A percentile compares a stretch with the other conserved stretches of the same genome.
phyloP scores from a whole-genome alignment of 768 basidiomycete genomes.

The Hydnomerulius pinastri region DNA sequence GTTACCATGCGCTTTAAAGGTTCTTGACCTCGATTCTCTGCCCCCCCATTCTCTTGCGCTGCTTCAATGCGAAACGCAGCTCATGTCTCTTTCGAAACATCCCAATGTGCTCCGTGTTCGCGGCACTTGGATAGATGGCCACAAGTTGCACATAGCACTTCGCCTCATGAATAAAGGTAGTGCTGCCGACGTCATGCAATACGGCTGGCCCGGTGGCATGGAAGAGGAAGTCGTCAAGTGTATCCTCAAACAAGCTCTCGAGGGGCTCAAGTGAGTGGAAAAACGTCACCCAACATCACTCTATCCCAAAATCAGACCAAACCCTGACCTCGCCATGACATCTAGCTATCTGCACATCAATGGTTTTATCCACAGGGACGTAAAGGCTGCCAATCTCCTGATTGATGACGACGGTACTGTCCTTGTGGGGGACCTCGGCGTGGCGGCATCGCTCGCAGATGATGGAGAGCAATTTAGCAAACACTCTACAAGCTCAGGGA shows the following conservation, averaged over 20 bases:
- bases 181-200: slow-evolving; percentile 81
- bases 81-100: slow-evolving; percentile 92
- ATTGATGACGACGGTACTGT: slow-evolving; percentile 91
- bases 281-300: slow-evolving; percentile 13
- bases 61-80: slow-evolving; percentile 80
- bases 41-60: slow-evolving; percentile 70
- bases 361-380: slow-evolving; percentile 89
- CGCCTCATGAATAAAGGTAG: slow-evolving; percentile 91
- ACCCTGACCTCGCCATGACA: slow-evolving; percentile 1
- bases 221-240: slow-evolving; percentile 87
- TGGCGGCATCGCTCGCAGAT: slow-evolving; percentile 81
- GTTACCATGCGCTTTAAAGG: slow-evolving; percentile 80
- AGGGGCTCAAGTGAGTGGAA: slow-evolving; percentile 81
- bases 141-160: slow-evolving; percentile 82
- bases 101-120: slow-evolving; percentile 92
- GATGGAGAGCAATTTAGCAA: slow-evolving; percentile 48
- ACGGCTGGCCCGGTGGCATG: slow-evolving; percentile 86
- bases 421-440: slow-evolving; percentile 89
- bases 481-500: slow-evolving; percentile 12
- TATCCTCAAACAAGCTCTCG: slow-evolving; percentile 80
- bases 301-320: background rate
- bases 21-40: slow-evolving; percentile 82
- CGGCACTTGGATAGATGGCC: slow-evolving; percentile 85
- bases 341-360: slow-evolving; percentile 83
- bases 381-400: slow-evolving; percentile 93